phyloP scores from a whole-genome alignment of 2,329 filamentous ascomycete genomes.

The Berkeleyomyces basicola region DNA sequence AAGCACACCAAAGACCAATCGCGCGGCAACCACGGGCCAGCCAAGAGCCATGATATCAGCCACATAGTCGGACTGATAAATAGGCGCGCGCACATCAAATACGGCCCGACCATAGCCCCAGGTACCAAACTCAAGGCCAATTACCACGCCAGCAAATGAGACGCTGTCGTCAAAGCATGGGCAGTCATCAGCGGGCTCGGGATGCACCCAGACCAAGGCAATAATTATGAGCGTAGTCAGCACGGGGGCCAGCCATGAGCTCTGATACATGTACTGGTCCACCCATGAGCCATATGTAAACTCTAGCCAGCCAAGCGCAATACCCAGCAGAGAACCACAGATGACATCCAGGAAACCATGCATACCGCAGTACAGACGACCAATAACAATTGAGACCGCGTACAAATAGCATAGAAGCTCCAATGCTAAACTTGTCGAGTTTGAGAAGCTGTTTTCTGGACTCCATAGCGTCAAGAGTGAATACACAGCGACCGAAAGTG shows the following conservation, averaged over 20 bases:
- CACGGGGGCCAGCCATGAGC: constrained; percentile 46
- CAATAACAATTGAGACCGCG: constrained; percentile 73
- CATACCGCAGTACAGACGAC: constrained; percentile 94
- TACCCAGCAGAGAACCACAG: constrained; percentile 62
- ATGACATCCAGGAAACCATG: constrained; percentile 90
- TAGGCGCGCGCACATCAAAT: constrained; percentile 42
- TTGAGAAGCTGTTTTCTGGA: constrained; percentile 43
- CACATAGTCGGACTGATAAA: constrained; percentile 6
- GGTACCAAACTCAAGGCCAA: constrained; percentile 65
- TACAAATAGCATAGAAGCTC: constrained; percentile 67
- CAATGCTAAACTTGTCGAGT: constrained; percentile 42
- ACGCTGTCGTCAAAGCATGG: constrained; percentile 95
- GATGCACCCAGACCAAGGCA: constrained; percentile 71
- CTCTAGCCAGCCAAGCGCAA: constrained; percentile 41
- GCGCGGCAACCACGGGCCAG: constrained; percentile 41
- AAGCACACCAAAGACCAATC: constrained; percentile 64
- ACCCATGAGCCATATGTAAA: constrained; percentile 44
- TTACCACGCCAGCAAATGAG: constrained; percentile 76
- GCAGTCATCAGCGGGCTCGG: constrained; percentile 90
- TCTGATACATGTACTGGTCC: constrained; percentile 53
- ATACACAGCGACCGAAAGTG: constrained; percentile 84
- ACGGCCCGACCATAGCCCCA: constrained; percentile 33
- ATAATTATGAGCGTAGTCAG: constrained; percentile 51
- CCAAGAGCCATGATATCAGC: constrained; percentile 53
- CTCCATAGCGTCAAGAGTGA: constrained; percentile 53